Base-by-base conservation (phyloP, 1,284 basidiomycete genomes). In the Heimioporus retisporus region DNA sequence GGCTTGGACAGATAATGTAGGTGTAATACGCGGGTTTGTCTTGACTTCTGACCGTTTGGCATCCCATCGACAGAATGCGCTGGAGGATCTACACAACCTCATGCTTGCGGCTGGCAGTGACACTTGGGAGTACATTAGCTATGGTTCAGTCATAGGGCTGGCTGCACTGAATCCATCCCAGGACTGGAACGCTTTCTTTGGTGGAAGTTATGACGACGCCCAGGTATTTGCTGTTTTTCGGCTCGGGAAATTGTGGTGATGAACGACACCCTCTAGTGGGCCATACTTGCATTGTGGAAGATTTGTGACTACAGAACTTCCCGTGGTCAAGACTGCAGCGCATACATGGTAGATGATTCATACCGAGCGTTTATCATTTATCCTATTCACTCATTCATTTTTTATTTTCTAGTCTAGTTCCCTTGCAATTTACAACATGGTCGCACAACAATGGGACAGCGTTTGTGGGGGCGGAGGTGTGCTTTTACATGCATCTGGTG, bases 41-140 rank as follows among this genome's bases (percentile, higher is more conserved):
- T 35, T 35, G 35, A 35, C 35, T 35, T 35, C 35, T 35, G 35
- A n/a, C 25, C 19, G 14, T 35, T 35, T 35, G 35, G 35, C 35
- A 35, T n/a, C 11, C 21, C 15, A 23, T 57, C 35, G 16, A 63
- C 64, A 88, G 86, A 88, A 88, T 35, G 35, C 69, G 81, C 86
- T 8, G 31, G 87, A 88, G 70, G 86, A 88, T 68, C 71, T 88
- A 11, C 84, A 88, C 69, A 87, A 86, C 73, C 74, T 87, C 63
- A 88, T 88, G 84, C 78, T 85, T 14, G 81, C 79, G 18, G 81
- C 80, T 15, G 80, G 77, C 28, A 77, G 73, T 16, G 72, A 83
- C 65, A 75, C 81, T 16, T 86, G 81, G 60, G 64, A 70, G n/a
- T 72, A 75, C 25, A 74, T 85, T 14, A 83, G 83, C 4, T 81